Base-by-base conservation (phyloP, 1,284 basidiomycete species). In the Irpex sp. region DNA sequence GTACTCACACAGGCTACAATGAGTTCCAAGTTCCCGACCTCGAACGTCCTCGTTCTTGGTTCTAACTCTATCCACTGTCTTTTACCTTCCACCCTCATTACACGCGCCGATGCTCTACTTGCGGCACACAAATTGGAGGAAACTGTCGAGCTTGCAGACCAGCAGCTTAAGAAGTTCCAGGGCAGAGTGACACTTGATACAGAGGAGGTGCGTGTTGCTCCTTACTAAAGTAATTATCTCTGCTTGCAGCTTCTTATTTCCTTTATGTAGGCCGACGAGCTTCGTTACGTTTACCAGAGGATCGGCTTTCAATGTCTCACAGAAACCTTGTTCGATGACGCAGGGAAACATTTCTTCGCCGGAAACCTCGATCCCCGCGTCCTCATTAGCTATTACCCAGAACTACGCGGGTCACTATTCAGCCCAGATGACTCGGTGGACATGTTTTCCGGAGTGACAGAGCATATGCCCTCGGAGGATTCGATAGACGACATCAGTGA, bases 401-500 rank as follows among this genome's bases (percentile, higher is more conserved):
- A 89, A 59, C 74, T 94, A 31, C 79, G 84, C 9, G 88, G 87
- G 17, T 73, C 77, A 4, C 75, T 92, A 33, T 86, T 90, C 68
- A 69, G 69, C 21, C 71, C 74, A 26, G 72, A 79, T 4, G 82
- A 85, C 63, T 66, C 74, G 7, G 74, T 86, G 58, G 79, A 84
- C 61, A 75, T 93, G 8, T 92, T 86, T 73, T 77, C 83, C 49
- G 93, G 93, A 13, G 80, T 94, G 3, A 82, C 79, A 62, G 83
- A 86, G 62, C 79, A 82, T 63, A 86, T 93, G 81, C 87, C 86
- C 0, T 69, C 74, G 1, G 84, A 88, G 67, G 78, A 77, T 13
- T 88, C 82, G 5, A 79, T 92, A 17, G 88, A 92, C 66, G 87
- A 89, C 64, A 86, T 93, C 68, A 89, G 92, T 94, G 75, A 86